Conservation (phyloP, 257 asterid genomes). For the Primulina huaijiensis region DNA sequence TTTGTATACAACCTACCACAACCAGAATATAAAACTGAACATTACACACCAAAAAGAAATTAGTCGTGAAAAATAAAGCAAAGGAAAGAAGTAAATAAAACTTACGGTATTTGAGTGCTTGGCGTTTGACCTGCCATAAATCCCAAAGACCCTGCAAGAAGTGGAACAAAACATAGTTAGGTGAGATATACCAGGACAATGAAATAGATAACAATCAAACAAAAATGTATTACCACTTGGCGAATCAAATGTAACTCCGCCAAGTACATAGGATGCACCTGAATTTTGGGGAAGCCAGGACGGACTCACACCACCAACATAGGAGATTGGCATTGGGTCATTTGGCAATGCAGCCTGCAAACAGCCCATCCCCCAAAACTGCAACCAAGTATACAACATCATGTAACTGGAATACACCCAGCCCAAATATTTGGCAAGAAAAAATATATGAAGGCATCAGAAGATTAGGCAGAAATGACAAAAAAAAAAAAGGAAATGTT, state of each 20-base stretch:
- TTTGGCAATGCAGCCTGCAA: slow-evolving; percentile 71
- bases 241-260: slow-evolving; percentile 37
- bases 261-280: slow-evolving; percentile 41
- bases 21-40: neutral
- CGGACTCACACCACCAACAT: slow-evolving; percentile 44
- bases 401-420: slow-evolving; percentile 9
- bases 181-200: slow-evolving; percentile 10
- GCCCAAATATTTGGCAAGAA: neutral
- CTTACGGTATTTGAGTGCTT: slow-evolving; percentile 55
- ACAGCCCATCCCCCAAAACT: slow-evolving; percentile 77
- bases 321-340: slow-evolving; percentile 46
- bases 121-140: slow-evolving; percentile 57
- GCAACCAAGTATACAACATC: slow-evolving; percentile 23
- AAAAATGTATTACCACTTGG: slow-evolving; percentile 28
- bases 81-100: slow-evolving; percentile 13
- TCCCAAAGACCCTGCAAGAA: slow-evolving; percentile 53
- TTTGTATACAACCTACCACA: neutral
- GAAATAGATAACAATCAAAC: slow-evolving; percentile 3
- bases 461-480: too few species aligned
- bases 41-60: neutral
- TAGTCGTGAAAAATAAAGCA: slow-evolving; percentile 4
- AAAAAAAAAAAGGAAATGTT: too few species aligned
- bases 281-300: slow-evolving; percentile 61
- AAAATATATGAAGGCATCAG: too few species aligned
- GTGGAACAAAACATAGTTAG: slow-evolving; percentile 17